A percentile compares a stretch with the other conserved stretches of the same genome.
Conservation (phyloP, 176 grass and related monocot species). For the Canna indica region DNA sequence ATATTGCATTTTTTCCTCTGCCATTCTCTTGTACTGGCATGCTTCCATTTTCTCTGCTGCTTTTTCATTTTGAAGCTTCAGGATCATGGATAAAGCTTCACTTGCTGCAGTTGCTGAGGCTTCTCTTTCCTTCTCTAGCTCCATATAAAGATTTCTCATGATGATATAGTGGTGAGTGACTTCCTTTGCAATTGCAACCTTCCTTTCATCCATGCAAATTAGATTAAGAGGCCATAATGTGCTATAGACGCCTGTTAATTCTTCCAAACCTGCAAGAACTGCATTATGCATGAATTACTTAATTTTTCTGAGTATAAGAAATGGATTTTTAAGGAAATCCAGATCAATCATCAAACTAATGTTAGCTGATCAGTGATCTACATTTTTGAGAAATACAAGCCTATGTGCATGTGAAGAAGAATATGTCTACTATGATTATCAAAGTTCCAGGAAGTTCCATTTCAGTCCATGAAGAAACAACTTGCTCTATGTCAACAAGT, state of each 20-base stretch:
- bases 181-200: slow-evolving; percentile 46
- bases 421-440: not conserved
- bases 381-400: not conserved
- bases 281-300: not conserved
- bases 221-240: not conserved
- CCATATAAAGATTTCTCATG: slow-evolving; percentile 70
- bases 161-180: slow-evolving; percentile 74
- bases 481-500: not conserved
- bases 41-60: slow-evolving; percentile 86
- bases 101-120: slow-evolving; percentile 70
- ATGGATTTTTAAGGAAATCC: not conserved
- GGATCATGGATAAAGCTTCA: slow-evolving; percentile 62
- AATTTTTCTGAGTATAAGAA: not conserved
- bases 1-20: slow-evolving; percentile 76
- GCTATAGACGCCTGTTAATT: not conserved
- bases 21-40: slow-evolving; percentile 76
- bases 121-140: slow-evolving; percentile 86
- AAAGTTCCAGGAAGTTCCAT: not conserved
- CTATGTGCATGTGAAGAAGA: not conserved
- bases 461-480: not conserved
- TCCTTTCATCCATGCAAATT: slow-evolving; percentile 42
- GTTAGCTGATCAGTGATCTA: not conserved
- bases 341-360: not conserved
- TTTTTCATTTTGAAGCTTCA: slow-evolving; percentile 83
- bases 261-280: not conserved